Conservation (phyloP, 305 asterid genomes). For the Fraxinus latifolia region DNA sequence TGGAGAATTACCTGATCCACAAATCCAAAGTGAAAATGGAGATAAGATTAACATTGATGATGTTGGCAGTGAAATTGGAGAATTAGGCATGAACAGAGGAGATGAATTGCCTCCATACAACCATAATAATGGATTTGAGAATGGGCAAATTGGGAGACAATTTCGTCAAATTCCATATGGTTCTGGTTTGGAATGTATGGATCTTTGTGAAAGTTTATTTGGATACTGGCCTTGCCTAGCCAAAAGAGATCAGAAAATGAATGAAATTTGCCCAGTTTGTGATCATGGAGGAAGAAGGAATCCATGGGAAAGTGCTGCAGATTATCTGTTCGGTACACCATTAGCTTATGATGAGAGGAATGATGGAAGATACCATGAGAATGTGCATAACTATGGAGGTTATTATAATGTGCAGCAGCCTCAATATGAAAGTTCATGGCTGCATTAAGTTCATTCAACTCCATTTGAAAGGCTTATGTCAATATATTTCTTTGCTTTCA, state of each 20-base stretch:
- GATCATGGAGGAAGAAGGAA: conserved; percentile 34
- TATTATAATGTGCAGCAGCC: conserved; percentile 20
- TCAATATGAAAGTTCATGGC: conserved; percentile 18
- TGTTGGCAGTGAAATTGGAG: conserved; percentile 3
- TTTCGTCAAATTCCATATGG: conserved; percentile 38
- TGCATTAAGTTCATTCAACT: neutral
- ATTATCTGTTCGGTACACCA: conserved; percentile 65
- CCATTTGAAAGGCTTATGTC: neutral
- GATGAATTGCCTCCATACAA: conserved; percentile 22
- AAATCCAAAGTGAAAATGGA: conserved; percentile 16
- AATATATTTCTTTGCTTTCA: neutral
- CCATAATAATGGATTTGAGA: conserved; percentile 19
- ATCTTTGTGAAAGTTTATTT: conserved; percentile 66
- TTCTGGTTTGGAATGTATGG: conserved; percentile 71
- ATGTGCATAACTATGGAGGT: conserved; percentile 20
- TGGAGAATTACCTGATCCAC: conserved; percentile 3
- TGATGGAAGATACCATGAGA: conserved; percentile 8
- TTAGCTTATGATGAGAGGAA: neutral
- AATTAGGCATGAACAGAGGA: neutral
- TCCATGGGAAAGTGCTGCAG: conserved; percentile 64
- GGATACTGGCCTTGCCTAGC: conserved; percentile 88
- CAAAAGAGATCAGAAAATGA: conserved; percentile 35
- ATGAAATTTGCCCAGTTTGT: conserved; percentile 16
- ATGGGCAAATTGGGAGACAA: conserved; percentile 29
- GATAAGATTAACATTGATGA: conserved; percentile 11